A percentile compares a stretch with the other conserved stretches of the same genome.
phyloP scores from a whole-genome alignment of 1,284 basidiomycete species.

The Apiotrichum laibachii region DNA sequence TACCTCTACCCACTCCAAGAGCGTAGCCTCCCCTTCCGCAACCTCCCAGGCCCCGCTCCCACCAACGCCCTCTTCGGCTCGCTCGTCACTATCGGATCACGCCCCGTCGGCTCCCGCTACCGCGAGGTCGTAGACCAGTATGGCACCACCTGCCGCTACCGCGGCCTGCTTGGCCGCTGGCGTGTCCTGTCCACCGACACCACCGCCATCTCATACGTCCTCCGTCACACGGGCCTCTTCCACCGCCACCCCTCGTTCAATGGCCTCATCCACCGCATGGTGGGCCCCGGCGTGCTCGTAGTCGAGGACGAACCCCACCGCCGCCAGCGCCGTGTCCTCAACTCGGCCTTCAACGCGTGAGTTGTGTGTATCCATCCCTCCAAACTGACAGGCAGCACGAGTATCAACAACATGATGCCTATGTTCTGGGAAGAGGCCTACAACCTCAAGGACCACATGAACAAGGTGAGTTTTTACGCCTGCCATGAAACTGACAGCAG shows the following conservation, averaged over 20 bases:
- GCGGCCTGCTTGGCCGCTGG: conserved; percentile 26
- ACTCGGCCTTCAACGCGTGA: conserved; percentile 52
- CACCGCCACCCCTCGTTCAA: conserved; percentile 66
- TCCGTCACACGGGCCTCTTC: conserved; percentile 61
- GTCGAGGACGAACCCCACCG: conserved; percentile 57
- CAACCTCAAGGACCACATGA: conserved; percentile 51
- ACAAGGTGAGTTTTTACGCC: conserved; percentile 20
- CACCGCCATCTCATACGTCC: conserved; percentile 61
- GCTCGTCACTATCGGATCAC: neutral
- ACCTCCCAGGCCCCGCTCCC: conserved; percentile 16
- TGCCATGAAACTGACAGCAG: too few relatives aligned
- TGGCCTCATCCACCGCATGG: conserved; percentile 54
- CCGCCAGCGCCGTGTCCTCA: conserved; percentile 55
- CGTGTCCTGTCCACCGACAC: conserved; percentile 64
- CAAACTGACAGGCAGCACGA: too few relatives aligned
- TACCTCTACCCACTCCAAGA: conserved; percentile 24
- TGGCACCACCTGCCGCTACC: conserved; percentile 29
- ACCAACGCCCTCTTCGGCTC: conserved; percentile 10
- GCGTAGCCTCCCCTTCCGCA: conserved; percentile 9
- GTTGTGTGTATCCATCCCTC: too few relatives aligned
- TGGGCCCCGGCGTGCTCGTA: conserved; percentile 47
- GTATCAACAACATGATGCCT: conserved; percentile 54
- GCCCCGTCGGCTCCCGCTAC: conserved; percentile 9
- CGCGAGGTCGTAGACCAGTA: conserved; percentile 1
- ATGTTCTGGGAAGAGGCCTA: conserved; percentile 64